Conservation (phyloP, 169 alveolate species). For the Plasmodium malariae region DNA sequence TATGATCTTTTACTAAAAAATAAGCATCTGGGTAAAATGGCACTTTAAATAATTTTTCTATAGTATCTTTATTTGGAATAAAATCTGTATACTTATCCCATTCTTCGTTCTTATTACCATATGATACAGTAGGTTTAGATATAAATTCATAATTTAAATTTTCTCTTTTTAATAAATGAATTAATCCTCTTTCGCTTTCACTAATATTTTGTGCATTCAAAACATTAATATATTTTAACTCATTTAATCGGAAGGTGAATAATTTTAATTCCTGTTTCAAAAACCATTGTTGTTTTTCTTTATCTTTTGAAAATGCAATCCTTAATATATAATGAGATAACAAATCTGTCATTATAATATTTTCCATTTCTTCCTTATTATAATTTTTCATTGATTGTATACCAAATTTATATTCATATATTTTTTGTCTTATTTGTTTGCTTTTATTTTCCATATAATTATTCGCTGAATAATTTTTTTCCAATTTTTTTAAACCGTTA, state of each 20-base stretch:
- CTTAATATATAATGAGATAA: conserved; percentile 85
- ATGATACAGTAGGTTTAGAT: conserved; percentile 46
- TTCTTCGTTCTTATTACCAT: conserved; percentile 57
- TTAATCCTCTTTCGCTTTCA: conserved; percentile 83
- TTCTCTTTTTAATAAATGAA: conserved; percentile 81
- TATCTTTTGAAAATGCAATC: conserved; percentile 86
- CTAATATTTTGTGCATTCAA: conserved; percentile 77
- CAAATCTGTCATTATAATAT: conserved; percentile 84
- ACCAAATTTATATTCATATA: conserved; percentile 84
- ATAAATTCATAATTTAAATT: conserved; percentile 80
- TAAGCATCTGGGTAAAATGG: conserved; percentile 88
- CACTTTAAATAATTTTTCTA: conserved; percentile 73
- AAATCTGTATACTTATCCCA: conserved; percentile 80
- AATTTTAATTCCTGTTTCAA: conserved; percentile 86
- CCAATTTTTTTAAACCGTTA: conserved; percentile 19
- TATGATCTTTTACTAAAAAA: conserved; percentile 78
- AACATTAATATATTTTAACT: conserved; percentile 77
- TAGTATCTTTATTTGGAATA: conserved; percentile 40
- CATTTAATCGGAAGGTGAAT: conserved; percentile 82
- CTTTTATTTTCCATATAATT: conserved; percentile 36
- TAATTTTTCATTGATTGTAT: conserved; percentile 78
- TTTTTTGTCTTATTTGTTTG: conserved; percentile 68
- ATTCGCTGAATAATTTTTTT: background rate
- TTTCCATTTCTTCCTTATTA: conserved; percentile 79
- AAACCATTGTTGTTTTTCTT: conserved; percentile 90